Base-by-base conservation (phyloP, 2,329 filamentous ascomycete genomes). In the Venturia pyrina region DNA sequence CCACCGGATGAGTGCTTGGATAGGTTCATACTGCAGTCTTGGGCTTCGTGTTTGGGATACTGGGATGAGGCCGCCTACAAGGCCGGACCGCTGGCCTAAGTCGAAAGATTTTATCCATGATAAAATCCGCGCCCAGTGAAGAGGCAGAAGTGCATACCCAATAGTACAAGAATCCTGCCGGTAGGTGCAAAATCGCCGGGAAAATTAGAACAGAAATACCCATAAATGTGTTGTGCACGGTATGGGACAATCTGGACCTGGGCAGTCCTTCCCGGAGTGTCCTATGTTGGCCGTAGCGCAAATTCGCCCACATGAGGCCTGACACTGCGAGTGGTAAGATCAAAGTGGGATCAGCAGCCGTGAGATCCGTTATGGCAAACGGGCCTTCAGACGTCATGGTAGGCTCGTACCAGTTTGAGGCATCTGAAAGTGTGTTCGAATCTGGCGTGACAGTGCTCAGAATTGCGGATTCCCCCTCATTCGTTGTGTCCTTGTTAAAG, bases 131-230 rank as follows among this genome's bases (percentile, higher is more conserved):
- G n/a, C 5, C 37, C 40, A 66, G 43, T 17, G 56, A 43, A 37
- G 34, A 65, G 43, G 40, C 62, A 28, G 61, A 60, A 43, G 63
- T 65, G 13, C 60, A 66, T 21, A 19, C 60, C 65, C 65, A 66
- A n/a, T 66, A 66, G 32, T 64, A 64, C 60, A 66, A 24, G 28
- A 66, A 41, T 6, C 65, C 65, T 21, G 60, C 62, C 10, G 65
- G 65, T 13, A 62, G 8, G 24, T 56, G 28, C 60, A 59, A 10
- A 28, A 24, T 66, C 32, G 66, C 13, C 13, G 65, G 65, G 10
- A 43, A 41, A 3, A 66, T 21, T 11, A 64, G 13, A 8, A 64
- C 7, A 19, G 48, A 37, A 24, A 46, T 13, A 1, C 66, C 60
- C 28, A 63, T 24, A 24, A 66, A 15, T 17, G 4, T 19, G 11